Percentiles rank a stretch among this genome's conserved stretches.
Conservation (phyloP, 2,329 filamentous ascomycete genomes). For the Cladosporium halotolerans region DNA sequence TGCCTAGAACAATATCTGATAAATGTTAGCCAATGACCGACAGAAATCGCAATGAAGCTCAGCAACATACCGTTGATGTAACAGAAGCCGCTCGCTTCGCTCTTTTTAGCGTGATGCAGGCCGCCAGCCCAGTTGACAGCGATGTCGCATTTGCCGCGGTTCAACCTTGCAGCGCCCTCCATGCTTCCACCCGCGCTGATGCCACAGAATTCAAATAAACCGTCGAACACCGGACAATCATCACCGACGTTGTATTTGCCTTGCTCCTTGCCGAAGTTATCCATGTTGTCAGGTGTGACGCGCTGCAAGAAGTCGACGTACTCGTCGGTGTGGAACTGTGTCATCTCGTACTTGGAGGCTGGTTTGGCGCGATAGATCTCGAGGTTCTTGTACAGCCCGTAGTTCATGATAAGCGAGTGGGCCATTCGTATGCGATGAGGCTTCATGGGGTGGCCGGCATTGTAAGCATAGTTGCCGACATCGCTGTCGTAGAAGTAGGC, state of each 20-base stretch:
- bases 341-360: slow-evolving; percentile 64
- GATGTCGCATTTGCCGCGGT: slow-evolving; percentile 62
- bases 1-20: slow-evolving; percentile 59
- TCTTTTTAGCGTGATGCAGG: slow-evolving; percentile 45
- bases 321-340: slow-evolving; percentile 66
- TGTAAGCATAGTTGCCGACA: slow-evolving; percentile 96
- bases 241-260: slow-evolving; percentile 66
- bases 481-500: slow-evolving; percentile 99
- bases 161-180: slow-evolving; percentile 63
- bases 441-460: slow-evolving; percentile 64
- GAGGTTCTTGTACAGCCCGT: slow-evolving; percentile 67
- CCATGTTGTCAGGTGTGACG: slow-evolving; percentile 98
- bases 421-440: slow-evolving; percentile 62
- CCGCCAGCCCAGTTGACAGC: slow-evolving; percentile 50
- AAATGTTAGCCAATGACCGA: slow-evolving; percentile 4
- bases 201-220: slow-evolving; percentile 64
- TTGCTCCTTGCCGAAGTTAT: slow-evolving; percentile 83
- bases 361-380: slow-evolving; percentile 52
- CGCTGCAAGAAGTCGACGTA: slow-evolving; percentile 71
- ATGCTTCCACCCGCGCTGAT: slow-evolving; percentile 65
- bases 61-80: slow-evolving; percentile 39
- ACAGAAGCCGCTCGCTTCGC: slow-evolving; percentile 43
- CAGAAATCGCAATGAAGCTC: neutral
- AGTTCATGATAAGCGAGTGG: slow-evolving; percentile 63
- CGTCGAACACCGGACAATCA: slow-evolving; percentile 60